Conservation (phyloP, 164 flowering plant genomes). For the Warburgia ugandensis region DNA sequence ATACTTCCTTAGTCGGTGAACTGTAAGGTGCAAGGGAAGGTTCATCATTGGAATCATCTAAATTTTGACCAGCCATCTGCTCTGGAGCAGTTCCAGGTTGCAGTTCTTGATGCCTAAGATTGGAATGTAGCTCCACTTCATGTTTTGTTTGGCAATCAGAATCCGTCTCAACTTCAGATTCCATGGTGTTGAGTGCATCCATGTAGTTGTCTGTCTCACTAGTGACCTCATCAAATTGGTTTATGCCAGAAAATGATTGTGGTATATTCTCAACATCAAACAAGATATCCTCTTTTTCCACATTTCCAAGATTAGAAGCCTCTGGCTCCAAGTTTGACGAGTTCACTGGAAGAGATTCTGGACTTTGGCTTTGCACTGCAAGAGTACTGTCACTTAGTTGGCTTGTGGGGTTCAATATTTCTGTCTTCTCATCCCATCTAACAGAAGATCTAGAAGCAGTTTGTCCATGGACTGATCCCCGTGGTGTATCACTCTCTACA, state of each 20-base stretch:
- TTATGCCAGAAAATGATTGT: slow-evolving; percentile 14
- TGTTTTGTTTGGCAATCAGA: slow-evolving; percentile 45
- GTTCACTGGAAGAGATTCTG: slow-evolving; percentile 19
- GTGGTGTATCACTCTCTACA: slow-evolving; percentile 18
- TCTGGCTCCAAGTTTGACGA: slow-evolving; percentile 15
- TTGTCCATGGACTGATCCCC: slow-evolving; percentile 22
- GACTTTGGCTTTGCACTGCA: slow-evolving; percentile 16
- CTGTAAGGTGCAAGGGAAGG: slow-evolving; percentile 15
- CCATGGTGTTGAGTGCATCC: slow-evolving; percentile 82
- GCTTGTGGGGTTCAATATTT: slow-evolving; percentile 39
- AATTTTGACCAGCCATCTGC: slow-evolving; percentile 9
- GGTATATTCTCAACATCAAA: slow-evolving; percentile 18
- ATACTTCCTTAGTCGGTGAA: slow-evolving; percentile 16
- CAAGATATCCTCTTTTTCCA: slow-evolving; percentile 18
- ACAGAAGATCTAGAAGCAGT: slow-evolving; percentile 32
- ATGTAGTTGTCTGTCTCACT: slow-evolving; percentile 65
- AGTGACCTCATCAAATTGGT: slow-evolving; percentile 43
- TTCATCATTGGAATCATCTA: slow-evolving; percentile 24
- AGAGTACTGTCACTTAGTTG: slow-evolving; percentile 5
- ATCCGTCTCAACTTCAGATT: slow-evolving; percentile 74
- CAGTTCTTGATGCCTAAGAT: slow-evolving; percentile 14
- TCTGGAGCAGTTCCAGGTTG: slow-evolving; percentile 13
- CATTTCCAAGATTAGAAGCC: slow-evolving; percentile 11
- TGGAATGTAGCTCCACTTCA: slow-evolving; percentile 25
- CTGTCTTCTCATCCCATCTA: slow-evolving; percentile 78